Base-by-base conservation (phyloP, 768 basidiomycete species). In the Hypsizygus marmoreus region DNA sequence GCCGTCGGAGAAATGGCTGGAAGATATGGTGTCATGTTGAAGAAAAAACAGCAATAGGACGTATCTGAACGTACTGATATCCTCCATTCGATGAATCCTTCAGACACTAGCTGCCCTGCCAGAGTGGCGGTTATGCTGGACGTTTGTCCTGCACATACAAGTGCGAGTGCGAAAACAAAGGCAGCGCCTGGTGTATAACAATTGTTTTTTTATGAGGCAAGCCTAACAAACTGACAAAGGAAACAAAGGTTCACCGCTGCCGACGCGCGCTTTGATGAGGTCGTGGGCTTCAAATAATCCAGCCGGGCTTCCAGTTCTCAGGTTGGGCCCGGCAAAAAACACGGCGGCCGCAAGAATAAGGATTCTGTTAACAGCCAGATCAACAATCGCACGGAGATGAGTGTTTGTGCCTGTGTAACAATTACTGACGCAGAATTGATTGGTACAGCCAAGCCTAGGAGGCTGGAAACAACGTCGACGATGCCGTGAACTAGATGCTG, bases 51-150 rank as follows among this genome's bases (percentile, higher is more conserved):
- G 7, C 17, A 20, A 3, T 9, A 23, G n/a, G n/a, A n/a, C n/a
- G n/a, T 16, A 31, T 13, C 12, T 13, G 22, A 26, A 54, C 69
- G 23, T 53, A 70, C 69, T 60, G 84, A 82, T 19, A 88, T 75
- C 47, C 76, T 74, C 88, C 87, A 91, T 47, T 79, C 79, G 53
- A 91, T 76, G 62, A 90, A 88, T 0, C 89, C 88, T 58, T 91
- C 89, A 1, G 80, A 81, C 39, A 92, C 84, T 26, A 86, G 80
- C 64, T 91, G 90, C 0, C 89, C 88, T 4, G 86, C 82, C 25
- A 91, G 70, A 0, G 88, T 91, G 6, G 85, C 88, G 0, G 89
- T 82, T 46, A 92, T 77, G 29, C 81, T 82, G 2, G 91, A 85
- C 29, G 82, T 82, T 62, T 93, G 88, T 0, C 91, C 88, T 0